Base-by-base conservation (phyloP, 2,329 filamentous ascomycete species). In the Colletotrichum sp. region DNA sequence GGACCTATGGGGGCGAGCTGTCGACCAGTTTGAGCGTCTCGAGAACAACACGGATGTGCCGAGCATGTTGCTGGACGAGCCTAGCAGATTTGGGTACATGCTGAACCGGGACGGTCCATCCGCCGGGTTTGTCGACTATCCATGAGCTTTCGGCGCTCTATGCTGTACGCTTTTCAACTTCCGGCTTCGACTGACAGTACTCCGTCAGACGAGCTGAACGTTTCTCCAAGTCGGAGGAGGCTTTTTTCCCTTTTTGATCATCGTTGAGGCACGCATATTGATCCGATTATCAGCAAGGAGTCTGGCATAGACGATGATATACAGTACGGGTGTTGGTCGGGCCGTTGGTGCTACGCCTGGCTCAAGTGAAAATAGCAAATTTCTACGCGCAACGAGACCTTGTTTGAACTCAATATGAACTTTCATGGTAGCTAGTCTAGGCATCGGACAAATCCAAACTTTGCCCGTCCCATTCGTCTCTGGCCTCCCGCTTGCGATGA, bases 41-140 rank as follows among this genome's bases (percentile, higher is more conserved):
- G 86, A 89, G 4, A 80, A 85, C 36, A 91, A 92, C 72, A 77
- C 77, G 61, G 91, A 93, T 77, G 79, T 93, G 67, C 91, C 91
- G 6, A 68, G 74, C n/a, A 87, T 88, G 63, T 78, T 92, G 75
- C 78, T 84, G 15, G 79, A 82, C 7, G 81, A 87, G 34, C 78
- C 78, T 7, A 82, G 85, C 10, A 84, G 83, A 32, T 90, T 88
- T 77, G 78, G 79, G 13, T 90, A 90, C 77, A 80, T 90, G 81
- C 72, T 88, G 21, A 82, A 87, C 76, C 82, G 89, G 74, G 85
- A 88, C 75, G 88, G 87, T 5, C 80, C 82, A 64, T 84, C 82
- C 32, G 89, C 88, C 26, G 88, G 88, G 3, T 90, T 90, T 74
- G 81, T 69, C 13, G 88, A 90, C 77, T 89, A 88, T 77, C 83